Evolutionary conservation across 306 rosid genomes (phyloP), one percentile per base, ranked within the genome.

Genomic region (Quercus rubra): DNA sequence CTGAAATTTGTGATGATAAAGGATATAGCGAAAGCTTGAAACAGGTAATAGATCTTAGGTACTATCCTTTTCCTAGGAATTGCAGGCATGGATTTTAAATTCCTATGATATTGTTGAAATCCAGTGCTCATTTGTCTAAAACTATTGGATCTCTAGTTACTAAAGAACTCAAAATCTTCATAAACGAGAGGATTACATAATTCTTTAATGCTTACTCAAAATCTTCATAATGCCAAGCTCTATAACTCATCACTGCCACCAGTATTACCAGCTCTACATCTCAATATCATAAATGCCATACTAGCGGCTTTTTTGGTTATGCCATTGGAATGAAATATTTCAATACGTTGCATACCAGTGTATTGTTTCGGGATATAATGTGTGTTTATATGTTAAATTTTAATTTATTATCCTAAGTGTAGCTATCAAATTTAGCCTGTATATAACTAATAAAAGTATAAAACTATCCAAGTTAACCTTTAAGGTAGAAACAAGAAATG

Each of bases 31-130:
- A 85, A 79, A 64, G 79, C 86, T 74, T 82, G 77, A 77, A 86
- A 63, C 90, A 84, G 90, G 98, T 96, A 62, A 74, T 75, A 63
- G 79, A 31, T 89, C 80, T 78, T 66, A 35, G 74, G 80, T 52
- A 12, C 54, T 19, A 35, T 68, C 11, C 52, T 68, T n/a, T 68
- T 35, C 72, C 52, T 68, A 33, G 52, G 15, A 68, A 33, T 68
- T 35, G 8, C 21, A 35, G 49, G 18, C 54, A 68, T 64, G 41
- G 17, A 30, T 64, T 13, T 64, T 25, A 61, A 61, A 27, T 64
- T 64, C n/a, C 70, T 14, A 64, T 35, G 72, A 68, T 19, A 3
- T 68, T n/a, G 33, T 67, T 67, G 71, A 67, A n/a, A 35, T n/a
- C 17, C 27, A 30, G n/a, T 68, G 46, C 38, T 7, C 23, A 6